A percentile compares a stretch with the other conserved stretches of the same genome.
phyloP scores from a whole-genome alignment of 148 eudicot species.

The Simmondsia chinensis region DNA sequence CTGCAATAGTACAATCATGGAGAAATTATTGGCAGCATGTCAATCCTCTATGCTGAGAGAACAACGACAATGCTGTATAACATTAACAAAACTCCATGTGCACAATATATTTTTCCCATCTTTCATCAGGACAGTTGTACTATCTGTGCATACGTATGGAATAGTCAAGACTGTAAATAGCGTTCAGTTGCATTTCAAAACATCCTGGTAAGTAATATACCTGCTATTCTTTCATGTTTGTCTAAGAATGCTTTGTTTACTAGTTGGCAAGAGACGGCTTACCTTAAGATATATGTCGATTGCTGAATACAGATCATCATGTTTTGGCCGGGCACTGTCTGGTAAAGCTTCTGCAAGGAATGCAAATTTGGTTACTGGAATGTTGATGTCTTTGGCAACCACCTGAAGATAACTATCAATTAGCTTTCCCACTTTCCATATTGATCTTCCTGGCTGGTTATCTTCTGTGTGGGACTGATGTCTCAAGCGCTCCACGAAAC shows the following conservation, averaged over 20 bases:
- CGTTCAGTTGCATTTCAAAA: no score
- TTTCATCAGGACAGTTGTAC: no score
- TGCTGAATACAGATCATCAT: conserved; percentile 81
- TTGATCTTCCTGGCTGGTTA: no score
- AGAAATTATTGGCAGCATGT: no score
- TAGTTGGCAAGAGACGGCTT: background rate
- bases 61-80: no score
- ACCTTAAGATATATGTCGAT: conserved; percentile 86
- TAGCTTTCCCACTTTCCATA: conserved; percentile 64
- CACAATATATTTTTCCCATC: no score
- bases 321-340: conserved; percentile 52
- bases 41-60: no score
- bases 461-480: conserved; percentile 79
- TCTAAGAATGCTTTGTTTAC: background rate
- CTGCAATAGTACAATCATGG: background rate
- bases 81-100: no score
- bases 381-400: conserved; percentile 45
- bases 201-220: background rate
- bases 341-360: conserved; percentile 65
- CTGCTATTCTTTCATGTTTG: background rate
- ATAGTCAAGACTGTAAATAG: no score
- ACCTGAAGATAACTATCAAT: conserved; percentile 66
- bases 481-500: conserved; percentile 76
- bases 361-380: conserved; percentile 56
- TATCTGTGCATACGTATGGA: no score